phyloP scores from a whole-genome alignment of 164 flowering plant genomes.

The Macadamia tetraphylla region DNA sequence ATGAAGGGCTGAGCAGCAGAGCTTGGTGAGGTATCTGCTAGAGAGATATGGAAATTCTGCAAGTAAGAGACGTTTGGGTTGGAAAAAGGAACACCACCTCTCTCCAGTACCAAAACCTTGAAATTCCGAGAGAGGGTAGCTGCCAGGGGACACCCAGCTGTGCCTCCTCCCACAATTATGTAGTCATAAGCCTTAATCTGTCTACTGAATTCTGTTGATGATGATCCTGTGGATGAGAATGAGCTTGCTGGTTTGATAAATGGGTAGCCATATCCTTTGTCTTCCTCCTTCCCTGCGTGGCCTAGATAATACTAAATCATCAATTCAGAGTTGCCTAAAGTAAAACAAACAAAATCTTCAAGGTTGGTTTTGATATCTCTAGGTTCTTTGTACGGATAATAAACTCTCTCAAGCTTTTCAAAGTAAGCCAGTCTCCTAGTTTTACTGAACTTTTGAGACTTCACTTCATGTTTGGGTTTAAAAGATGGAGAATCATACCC shows the following conservation, averaged over 20 bases:
- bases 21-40: slow-evolving; percentile 62
- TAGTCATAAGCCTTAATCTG: slow-evolving; percentile 45
- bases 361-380: too few species aligned
- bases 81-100: slow-evolving; percentile 78
- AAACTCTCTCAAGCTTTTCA: too few species aligned
- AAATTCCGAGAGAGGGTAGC: slow-evolving; percentile 80
- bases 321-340: too few species aligned
- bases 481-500: too few species aligned
- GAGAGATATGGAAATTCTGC: slow-evolving; percentile 61
- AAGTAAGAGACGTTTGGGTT: slow-evolving; percentile 57
- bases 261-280: slow-evolving; percentile 34
- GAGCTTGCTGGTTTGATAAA: slow-evolving; percentile 70
- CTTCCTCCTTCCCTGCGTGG: slow-evolving; percentile 24
- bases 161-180: slow-evolving; percentile 92
- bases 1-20: slow-evolving; percentile 74
- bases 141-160: slow-evolving; percentile 94
- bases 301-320: background rate
- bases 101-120: slow-evolving; percentile 72
- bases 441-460: too few species aligned
- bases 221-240: slow-evolving; percentile 31
- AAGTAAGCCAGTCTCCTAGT: too few species aligned
- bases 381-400: too few species aligned
- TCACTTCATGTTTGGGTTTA: too few species aligned
- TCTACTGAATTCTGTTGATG: slow-evolving; percentile 15
- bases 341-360: too few species aligned